phyloP scores from a whole-genome alignment of 441 rosid genomes.

The Flueggea neowawraea region DNA sequence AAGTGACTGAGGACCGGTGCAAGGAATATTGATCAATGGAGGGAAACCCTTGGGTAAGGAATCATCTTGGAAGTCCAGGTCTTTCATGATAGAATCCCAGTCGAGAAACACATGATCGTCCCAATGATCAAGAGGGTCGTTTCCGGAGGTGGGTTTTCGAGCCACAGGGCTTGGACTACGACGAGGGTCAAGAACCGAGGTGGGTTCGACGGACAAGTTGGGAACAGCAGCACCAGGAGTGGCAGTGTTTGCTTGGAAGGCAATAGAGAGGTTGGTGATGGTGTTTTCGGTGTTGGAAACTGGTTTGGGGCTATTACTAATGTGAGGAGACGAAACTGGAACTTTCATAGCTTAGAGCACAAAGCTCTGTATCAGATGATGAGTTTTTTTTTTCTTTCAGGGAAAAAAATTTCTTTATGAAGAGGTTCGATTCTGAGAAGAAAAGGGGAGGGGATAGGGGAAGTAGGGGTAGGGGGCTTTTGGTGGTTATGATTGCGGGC shows the following conservation, averaged over 20 bases:
- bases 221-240: neutral
- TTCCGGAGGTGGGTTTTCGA: conserved; percentile 21
- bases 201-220: conserved; percentile 53
- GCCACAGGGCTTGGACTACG: conserved; percentile 46
- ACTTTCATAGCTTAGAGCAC: conserved; percentile 50
- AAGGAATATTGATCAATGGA: neutral
- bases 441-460: conserved; percentile 4
- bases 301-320: conserved; percentile 32
- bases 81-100: conserved; percentile 90
- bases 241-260: conserved; percentile 8
- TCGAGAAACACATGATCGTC: conserved; percentile 75
- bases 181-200: conserved; percentile 76
- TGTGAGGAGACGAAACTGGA: conserved; percentile 33
- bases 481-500: conserved; percentile 41
- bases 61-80: conserved; percentile 69
- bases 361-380: neutral
- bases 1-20: too few relatives aligned
- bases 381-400: neutral
- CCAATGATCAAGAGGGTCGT: conserved; percentile 38
- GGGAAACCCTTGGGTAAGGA: conserved; percentile 4
- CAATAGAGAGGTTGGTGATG: conserved; percentile 20
- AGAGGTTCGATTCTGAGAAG: neutral
- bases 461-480: conserved; percentile 44
- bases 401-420: neutral
- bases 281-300: conserved; percentile 18